phyloP scores from a whole-genome alignment of 345 rosid species.

The Citrus cavaleriei region DNA sequence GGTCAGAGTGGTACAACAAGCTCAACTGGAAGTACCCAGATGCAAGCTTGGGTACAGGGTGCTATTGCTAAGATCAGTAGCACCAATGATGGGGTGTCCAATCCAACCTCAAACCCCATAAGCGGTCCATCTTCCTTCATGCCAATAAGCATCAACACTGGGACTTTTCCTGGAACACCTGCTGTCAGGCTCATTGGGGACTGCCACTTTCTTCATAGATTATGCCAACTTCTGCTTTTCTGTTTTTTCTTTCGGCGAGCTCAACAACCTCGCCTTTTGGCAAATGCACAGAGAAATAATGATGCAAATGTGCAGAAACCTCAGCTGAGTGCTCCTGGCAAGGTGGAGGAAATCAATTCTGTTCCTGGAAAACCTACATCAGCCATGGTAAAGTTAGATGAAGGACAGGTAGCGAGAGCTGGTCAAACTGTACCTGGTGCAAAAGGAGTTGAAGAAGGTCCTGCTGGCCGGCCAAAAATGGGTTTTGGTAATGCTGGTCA shows the following conservation, averaged over 20 bases:
- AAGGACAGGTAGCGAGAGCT: conserved; percentile 60
- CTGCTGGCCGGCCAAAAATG: conserved; percentile 66
- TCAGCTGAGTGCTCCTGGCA: conserved; percentile 68
- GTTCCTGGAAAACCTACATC: conserved; percentile 53
- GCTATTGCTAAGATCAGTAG: conserved; percentile 96
- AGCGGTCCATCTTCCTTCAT: conserved; percentile 82
- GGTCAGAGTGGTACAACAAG: conserved; percentile 78
- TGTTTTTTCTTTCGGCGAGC: conserved; percentile 83
- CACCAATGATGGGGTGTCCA: conserved; percentile 68
- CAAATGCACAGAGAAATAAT: conserved; percentile 49
- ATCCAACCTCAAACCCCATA: conserved; percentile 63
- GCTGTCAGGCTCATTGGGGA: conserved; percentile 99
- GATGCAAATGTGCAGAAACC: conserved; percentile 72
- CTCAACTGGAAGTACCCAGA: conserved; percentile 86
- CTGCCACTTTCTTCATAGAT: conserved; percentile 97
- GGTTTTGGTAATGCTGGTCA: conserved; percentile 99
- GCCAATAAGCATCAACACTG: conserved; percentile 98
- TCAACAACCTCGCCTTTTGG: conserved; percentile 54
- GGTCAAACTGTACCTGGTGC: conserved; percentile 65
- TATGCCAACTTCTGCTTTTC: conserved; percentile 94
- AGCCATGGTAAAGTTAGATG: conserved; percentile 62
- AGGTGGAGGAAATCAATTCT: conserved; percentile 75
- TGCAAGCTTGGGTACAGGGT: conserved; percentile 99
- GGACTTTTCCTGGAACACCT: conserved; percentile 99
- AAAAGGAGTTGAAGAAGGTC: conserved; percentile 82